Evolutionary conservation across 2,329 filamentous ascomycete species (phyloP), one percentile per base, ranked within the genome.

Genomic region (Dothistroma pini): DNA sequence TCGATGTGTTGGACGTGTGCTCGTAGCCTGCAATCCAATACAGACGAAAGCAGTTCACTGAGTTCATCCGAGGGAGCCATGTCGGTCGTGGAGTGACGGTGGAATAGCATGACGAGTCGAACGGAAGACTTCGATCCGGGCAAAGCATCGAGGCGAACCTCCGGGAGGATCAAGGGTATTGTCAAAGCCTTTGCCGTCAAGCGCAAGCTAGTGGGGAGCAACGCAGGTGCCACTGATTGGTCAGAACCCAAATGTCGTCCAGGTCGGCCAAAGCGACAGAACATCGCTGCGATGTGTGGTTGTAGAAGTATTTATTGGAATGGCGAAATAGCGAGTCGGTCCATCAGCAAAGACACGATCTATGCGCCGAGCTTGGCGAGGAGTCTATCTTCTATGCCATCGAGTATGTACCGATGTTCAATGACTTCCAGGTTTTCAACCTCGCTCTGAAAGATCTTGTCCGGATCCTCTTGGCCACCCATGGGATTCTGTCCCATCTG

Each of bases 351-450:
- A 48, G 47, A 19, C 12, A 22, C 21, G 34, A 48, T 63, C 57
- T 63, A 64, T 59, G 59, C 63, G 22, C 66, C 60, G 44, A 67
- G 63, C 59, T 67, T 77, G 50, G 75, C 82, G 71, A 97, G 79
- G 61, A 99, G 79, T 73, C 95, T 86, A 72, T 92, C 85, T 79
- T 97, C 93, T 60, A 97, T 88, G 19, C 89, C 89, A 70, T 96
- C 90, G 61, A 97, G 79, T 65, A 97, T 91, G 71, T 90, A 97
- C 74, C 91, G 90, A 76, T 97, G 93, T 75, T 96, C 93, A 71
- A 96, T 84, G 25, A 99, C 95, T 69, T 96, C 93, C 64, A 99
- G 77, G 76, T 99, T 99, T 82, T 99, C 95, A 2, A 90, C 90
- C 79, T 99, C 95, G 52, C 83, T 90, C 75, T 89, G 82, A 78